Evolutionary conservation across 257 asterid genomes (phyloP).

Genomic region (Cruciata laevipes): DNA sequence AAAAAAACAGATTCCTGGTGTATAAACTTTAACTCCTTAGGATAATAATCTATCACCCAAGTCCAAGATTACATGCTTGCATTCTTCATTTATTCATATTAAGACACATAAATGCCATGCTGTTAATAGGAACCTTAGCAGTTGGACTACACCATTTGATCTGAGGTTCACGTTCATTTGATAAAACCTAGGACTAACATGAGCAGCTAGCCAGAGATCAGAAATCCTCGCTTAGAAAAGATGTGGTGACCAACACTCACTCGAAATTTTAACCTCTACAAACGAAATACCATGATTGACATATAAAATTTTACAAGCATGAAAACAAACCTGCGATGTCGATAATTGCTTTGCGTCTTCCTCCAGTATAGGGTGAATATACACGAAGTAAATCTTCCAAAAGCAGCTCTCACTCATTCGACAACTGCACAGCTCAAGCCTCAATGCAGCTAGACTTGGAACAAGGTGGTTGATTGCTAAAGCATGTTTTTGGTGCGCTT

Average conservation of each 20-base stretch:
- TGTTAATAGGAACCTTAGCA: not conserved
- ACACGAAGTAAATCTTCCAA: constrained; percentile 92
- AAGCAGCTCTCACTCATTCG: constrained; percentile 74
- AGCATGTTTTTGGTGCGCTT: constrained; percentile 86
- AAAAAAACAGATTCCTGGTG: too few species aligned
- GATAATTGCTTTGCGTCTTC: constrained; percentile 57
- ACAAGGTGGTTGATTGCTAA: constrained; percentile 71
- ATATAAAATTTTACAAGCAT: not conserved
- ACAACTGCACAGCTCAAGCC: constrained; percentile 86
- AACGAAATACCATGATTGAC: not conserved
- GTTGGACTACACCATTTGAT: not conserved
- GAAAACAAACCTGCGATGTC: constrained; percentile 57
- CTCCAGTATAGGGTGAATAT: constrained; percentile 66
- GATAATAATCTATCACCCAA: too few species aligned
- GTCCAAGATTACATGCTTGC: too few species aligned
- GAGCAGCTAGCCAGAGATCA: not conserved
- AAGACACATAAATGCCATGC: too few species aligned
- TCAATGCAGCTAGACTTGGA: constrained; percentile 72
- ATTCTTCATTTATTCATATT: too few species aligned
- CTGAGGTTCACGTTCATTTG: not conserved
- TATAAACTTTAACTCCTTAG: too few species aligned
- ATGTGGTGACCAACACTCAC: not conserved
- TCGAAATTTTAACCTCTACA: not conserved
- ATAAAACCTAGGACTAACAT: not conserved
- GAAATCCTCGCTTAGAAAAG: too few species aligned